Evolutionary conservation across 371 early-diverging fungal species (phyloP), one percentile per base, ranked within the genome.

Genomic region (Catenaria anguillulae): DNA sequence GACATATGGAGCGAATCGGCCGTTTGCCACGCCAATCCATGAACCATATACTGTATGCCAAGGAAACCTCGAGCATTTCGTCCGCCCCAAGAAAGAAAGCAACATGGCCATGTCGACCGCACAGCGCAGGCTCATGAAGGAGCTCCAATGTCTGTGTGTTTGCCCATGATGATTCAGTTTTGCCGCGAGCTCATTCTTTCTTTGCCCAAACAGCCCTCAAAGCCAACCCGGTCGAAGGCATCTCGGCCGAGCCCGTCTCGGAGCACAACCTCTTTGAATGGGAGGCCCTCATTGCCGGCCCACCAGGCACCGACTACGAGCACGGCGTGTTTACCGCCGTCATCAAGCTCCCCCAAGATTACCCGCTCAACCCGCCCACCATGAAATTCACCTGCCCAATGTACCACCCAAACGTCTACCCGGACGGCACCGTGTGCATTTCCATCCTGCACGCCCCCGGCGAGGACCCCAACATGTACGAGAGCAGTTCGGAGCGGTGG

Each of bases 381-480:
- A 58, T 58, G 58, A 58, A 77, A 65, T 90, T 90, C 34, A 58
- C 58, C 19, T 19, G 36, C 17, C 26, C 8, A 13, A 58, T 58
- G 58, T 58, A 24, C 24, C 58, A 58, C 17, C 58, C 58, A 4
- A 58, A 58, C 33, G 92, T 97, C 45, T 99, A 98, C 72, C 71
- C 83, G 21, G 92, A 98, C 76, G 99, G 99, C 54, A 87, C 85
- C 12, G 98, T 99, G 8, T 99, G 99, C 76, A 97, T 99, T 60
- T 92, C 93, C 12, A 99, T 99, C 67, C 79, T 99, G 37, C 99
- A 99, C 75, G 85, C 95, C 17, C 98, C 98, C 5, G 98, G 98
- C n/a, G 93, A 94, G 68, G 96, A 95, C 68, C 95, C 95, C 3
- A 88, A 91, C 73, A 86, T 86, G 80, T 95, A 96, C 68, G 97